These are phyloP conservation scores for Chiua virens DNA, from an alignment of 768 basidiomycete species.

Conservation along the genomic window DNA sequence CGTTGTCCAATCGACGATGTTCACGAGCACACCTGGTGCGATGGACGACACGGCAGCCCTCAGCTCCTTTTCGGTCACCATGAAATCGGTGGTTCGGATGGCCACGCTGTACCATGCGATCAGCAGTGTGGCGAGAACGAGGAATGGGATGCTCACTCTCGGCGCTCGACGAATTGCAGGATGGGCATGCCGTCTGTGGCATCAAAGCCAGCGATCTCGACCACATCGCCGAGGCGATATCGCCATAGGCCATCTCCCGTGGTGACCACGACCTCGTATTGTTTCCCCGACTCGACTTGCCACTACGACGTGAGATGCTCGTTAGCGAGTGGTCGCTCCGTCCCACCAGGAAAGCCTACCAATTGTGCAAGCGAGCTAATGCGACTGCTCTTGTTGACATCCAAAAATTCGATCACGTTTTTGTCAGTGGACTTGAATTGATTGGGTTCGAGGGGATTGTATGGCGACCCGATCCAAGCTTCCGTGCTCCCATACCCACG, in stretches of 20 bases:
- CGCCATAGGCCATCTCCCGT: constrained; percentile 22
- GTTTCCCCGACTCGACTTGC: constrained; percentile 12
- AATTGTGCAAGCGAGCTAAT: not conserved
- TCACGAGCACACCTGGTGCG: not conserved
- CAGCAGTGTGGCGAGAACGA: too few relatives aligned
- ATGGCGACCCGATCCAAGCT: constrained; percentile 2
- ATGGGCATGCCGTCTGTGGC: constrained; percentile 17
- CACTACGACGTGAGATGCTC: constrained; percentile 5
- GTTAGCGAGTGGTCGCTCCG: not conserved
- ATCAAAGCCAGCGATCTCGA: constrained; percentile 21
- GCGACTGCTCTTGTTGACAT: constrained; percentile 3
- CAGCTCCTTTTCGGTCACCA: constrained; percentile 13
- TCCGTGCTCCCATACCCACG: constrained; percentile 7
- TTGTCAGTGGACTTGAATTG: not conserved
- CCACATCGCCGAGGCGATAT: constrained; percentile 20
- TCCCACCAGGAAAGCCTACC: not conserved
- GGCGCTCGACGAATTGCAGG: constrained; percentile 15
- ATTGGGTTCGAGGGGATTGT: constrained; percentile 7
- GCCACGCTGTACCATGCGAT: not conserved
- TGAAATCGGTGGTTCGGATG: constrained; percentile 9
- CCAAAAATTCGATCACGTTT: constrained; percentile 15
- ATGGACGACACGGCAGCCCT: constrained; percentile 5
- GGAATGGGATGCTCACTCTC: not conserved
- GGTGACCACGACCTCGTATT: constrained; percentile 21
- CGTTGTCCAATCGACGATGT: constrained; percentile 16